Conservation (phyloP, 1,284 basidiomycete genomes). For the Cystobasidium slooffiae region DNA sequence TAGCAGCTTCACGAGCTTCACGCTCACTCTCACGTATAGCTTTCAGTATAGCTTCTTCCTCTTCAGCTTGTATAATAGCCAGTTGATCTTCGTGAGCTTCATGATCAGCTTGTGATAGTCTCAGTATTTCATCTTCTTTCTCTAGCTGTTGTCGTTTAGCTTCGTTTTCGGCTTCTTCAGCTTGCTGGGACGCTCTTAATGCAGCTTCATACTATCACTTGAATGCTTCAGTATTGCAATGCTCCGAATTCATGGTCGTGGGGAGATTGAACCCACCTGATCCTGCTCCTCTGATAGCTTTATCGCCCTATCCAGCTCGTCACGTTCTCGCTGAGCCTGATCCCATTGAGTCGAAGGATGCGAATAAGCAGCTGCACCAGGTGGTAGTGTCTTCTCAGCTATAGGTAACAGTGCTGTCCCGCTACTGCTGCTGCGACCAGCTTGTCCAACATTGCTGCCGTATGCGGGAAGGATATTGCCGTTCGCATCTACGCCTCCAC, state of each 20-base stretch:
- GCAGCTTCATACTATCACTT: constrained; percentile 13
- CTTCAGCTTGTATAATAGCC: constrained; percentile 28
- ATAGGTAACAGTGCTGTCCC: neutral
- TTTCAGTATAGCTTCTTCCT: constrained; percentile 32
- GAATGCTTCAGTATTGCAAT: neutral
- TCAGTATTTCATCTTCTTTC: constrained; percentile 16
- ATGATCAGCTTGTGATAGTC: constrained; percentile 16
- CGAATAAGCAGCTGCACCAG: constrained; percentile 26
- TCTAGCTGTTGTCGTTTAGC: constrained; percentile 3
- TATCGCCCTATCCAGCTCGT: constrained; percentile 30
- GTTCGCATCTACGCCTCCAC: neutral
- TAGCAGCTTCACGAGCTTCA: constrained; percentile 7
- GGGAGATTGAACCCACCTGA: constrained; percentile 8
- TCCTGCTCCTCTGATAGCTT: constrained; percentile 30
- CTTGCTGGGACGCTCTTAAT: constrained; percentile 18
- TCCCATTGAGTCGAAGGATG: constrained; percentile 25
- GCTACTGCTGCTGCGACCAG: neutral
- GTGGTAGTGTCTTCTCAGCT: constrained; percentile 35
- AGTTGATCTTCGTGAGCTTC: constrained; percentile 29
- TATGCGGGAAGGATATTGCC: constrained; percentile 11
- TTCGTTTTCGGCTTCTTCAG: constrained; percentile 16
- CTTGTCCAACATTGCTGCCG: too few species aligned
- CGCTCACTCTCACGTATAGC: constrained; percentile 26
- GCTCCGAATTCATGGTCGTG: neutral
- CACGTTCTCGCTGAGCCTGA: constrained; percentile 28